Evolutionary conservation across 805 yeast species (phyloP).

Genomic region (Kodamaea neixiangensis): DNA sequence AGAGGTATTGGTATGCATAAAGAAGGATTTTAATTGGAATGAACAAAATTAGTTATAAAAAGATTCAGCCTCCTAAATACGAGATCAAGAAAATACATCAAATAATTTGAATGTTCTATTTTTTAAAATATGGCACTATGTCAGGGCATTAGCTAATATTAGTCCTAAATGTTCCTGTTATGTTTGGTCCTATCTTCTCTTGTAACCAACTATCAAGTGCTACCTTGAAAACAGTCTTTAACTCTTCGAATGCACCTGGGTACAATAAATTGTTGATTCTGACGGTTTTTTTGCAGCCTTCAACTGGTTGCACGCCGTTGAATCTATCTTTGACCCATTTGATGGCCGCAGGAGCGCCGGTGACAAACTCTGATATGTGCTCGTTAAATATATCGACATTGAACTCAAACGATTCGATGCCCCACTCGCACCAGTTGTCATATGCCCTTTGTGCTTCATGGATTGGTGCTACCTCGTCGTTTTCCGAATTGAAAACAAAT

Average conservation of each 20-base stretch:
- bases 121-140: no score
- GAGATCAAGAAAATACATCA: background rate
- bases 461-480: constrained; percentile 13
- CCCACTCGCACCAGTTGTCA: constrained; percentile 14
- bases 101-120: background rate
- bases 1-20: no score
- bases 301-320: constrained; percentile 14
- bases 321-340: constrained; percentile 20
- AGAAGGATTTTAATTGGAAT: no score
- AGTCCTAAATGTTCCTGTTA: background rate
- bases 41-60: background rate
- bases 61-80: background rate
- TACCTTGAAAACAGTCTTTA: background rate
- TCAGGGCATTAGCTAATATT: no score
- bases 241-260: constrained; percentile 29
- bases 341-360: constrained; percentile 18
- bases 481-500: constrained; percentile 12
- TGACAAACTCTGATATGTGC: constrained; percentile 17
- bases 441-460: constrained; percentile 9
- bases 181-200: background rate
- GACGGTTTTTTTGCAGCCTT: constrained; percentile 34
- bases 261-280: constrained; percentile 47
- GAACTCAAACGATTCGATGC: constrained; percentile 13
- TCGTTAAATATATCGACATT: constrained; percentile 11
- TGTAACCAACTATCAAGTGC: background rate